A percentile compares a stretch with the other conserved stretches of the same genome.
These are phyloP conservation scores for Durotheca rogersii DNA, from an alignment of 495 filamentous ascomycete genomes.

Conservation along the genomic window DNA sequence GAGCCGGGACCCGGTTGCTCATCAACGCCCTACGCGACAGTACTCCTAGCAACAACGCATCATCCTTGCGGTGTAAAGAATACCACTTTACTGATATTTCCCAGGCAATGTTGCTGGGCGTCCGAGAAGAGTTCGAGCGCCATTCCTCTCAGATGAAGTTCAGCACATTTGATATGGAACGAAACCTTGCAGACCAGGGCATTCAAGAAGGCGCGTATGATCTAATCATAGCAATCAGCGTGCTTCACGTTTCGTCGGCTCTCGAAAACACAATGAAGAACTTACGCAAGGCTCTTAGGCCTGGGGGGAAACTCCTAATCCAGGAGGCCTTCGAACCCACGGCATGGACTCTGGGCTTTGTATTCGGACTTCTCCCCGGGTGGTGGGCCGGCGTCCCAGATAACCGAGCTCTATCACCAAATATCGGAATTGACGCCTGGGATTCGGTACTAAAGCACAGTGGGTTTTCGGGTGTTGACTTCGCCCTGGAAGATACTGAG, in stretches of 20 bases:
- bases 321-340: slow-evolving; percentile 37
- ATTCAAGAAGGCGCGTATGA: slow-evolving; percentile 40
- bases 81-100: too few relatives aligned
- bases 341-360: slow-evolving; percentile 37
- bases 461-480: slow-evolving; percentile 51
- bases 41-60: too few relatives aligned
- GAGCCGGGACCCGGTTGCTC: too few relatives aligned
- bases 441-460: slow-evolving; percentile 36
- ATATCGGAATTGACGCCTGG: slow-evolving; percentile 43
- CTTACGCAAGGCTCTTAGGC: slow-evolving; percentile 38
- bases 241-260: slow-evolving; percentile 50
- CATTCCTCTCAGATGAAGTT: too few relatives aligned
- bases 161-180: slow-evolving; percentile 38
- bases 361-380: slow-evolving; percentile 47
- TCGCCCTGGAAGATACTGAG: slow-evolving; percentile 29
- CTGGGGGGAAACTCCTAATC: slow-evolving; percentile 41
- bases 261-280: slow-evolving; percentile 41
- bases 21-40: too few relatives aligned
- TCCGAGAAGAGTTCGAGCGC: too few relatives aligned
- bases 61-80: too few relatives aligned
- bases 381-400: slow-evolving; percentile 53
- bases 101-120: too few relatives aligned
- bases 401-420: slow-evolving; percentile 33
- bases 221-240: slow-evolving; percentile 47
- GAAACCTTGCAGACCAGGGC: slow-evolving; percentile 31